Percentiles rank a stretch among this genome's conserved stretches.
Evolutionary conservation across 371 early-diverging fungal species (phyloP).

Genomic region (Lichtheimia corymbifera): DNA sequence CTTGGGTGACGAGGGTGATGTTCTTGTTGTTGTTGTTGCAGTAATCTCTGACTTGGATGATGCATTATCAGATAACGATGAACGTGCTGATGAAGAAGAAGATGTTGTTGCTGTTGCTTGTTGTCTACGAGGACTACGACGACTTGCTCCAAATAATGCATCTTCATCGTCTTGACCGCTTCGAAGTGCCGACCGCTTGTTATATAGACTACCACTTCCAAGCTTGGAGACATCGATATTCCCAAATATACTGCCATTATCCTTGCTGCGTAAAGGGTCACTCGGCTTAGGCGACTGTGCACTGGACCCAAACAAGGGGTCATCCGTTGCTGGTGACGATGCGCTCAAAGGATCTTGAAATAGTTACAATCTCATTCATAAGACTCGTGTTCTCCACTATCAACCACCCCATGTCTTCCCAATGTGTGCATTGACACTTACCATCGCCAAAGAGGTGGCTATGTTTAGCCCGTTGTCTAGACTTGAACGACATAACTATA

Average conservation of each 20-base stretch:
- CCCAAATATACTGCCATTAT: conserved; percentile 39
- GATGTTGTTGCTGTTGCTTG: conserved; percentile 10
- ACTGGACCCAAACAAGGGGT: conserved; percentile 24
- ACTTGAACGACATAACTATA: conserved; percentile 41
- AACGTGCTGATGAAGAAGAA: conserved; percentile 12
- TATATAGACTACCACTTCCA: conserved; percentile 12
- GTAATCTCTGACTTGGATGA: not conserved
- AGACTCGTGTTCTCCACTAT: not conserved
- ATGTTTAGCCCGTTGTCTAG: conserved; percentile 44
- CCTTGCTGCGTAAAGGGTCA: conserved; percentile 6
- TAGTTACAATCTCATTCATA: not conserved
- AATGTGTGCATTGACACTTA: conserved; percentile 14
- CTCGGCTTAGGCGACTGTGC: conserved; percentile 11
- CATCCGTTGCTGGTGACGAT: conserved; percentile 26
- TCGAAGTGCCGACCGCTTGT: not conserved
- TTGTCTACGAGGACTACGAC: not conserved
- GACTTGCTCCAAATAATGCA: conserved; percentile 27
- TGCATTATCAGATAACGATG: conserved; percentile 2
- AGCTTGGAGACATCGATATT: conserved; percentile 49
- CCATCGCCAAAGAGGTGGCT: conserved; percentile 52
- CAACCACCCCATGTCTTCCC: not conserved
- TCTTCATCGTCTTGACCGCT: conserved; percentile 25
- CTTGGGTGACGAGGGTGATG: conserved; percentile 1
- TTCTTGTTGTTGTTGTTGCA: not conserved
- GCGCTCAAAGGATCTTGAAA: conserved; percentile 39